These are phyloP conservation scores for Penstemon barbatus DNA, from an alignment of 257 asterid genomes.

Conservation along the genomic window DNA sequence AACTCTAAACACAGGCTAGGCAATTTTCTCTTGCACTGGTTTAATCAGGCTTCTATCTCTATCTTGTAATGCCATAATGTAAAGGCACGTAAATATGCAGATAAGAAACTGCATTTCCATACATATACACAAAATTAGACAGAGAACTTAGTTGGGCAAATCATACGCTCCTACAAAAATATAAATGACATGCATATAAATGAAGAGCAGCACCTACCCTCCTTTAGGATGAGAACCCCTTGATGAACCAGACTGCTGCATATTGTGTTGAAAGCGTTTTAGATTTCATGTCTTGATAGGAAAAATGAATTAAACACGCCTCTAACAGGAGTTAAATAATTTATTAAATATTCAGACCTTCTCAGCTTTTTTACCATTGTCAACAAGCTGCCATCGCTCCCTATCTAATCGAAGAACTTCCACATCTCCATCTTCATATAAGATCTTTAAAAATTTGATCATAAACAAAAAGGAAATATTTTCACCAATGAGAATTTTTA, in stretches of 20 bases:
- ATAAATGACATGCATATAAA: conserved; percentile 11
- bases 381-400: conserved; percentile 53
- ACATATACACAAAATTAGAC: not conserved
- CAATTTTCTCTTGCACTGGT: conserved; percentile 3
- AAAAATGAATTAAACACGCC: conserved; percentile 6
- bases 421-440: conserved; percentile 56
- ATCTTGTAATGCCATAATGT: not conserved
- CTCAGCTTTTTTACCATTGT: conserved; percentile 36
- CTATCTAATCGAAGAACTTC: conserved; percentile 50
- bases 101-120: not conserved
- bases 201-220: conserved; percentile 54
- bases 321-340: conserved; percentile 17
- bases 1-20: not conserved
- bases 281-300: conserved; percentile 27
- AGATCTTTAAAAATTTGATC: conserved; percentile 39
- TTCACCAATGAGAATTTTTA: not conserved
- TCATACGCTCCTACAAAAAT: conserved; percentile 17
- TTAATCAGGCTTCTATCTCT: conserved; percentile 13
- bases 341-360: conserved; percentile 37
- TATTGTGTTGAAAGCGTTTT: conserved; percentile 31
- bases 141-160: not conserved
- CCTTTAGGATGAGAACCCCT: conserved; percentile 49
- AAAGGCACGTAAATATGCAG: not conserved
- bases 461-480: conserved; percentile 3
- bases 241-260: conserved; percentile 64